Evolutionary conservation across 345 rosid species (phyloP).

Genomic region (Boechera stricta): DNA sequence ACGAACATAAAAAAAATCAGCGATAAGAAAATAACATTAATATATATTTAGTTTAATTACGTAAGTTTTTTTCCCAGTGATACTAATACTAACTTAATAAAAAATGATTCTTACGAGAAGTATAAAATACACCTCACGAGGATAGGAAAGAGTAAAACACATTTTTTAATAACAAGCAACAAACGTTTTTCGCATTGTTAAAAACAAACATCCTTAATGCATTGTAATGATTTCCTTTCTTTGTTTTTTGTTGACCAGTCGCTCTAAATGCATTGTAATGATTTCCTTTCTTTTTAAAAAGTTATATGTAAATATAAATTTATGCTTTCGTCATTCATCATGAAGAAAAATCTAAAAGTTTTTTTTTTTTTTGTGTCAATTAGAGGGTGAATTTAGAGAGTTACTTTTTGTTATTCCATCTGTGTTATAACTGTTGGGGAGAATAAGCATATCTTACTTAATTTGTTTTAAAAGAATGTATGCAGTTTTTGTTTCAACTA

Average conservation of each 20-base stretch:
- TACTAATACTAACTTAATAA: background rate
- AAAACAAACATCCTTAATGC: background rate
- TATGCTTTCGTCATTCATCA: background rate
- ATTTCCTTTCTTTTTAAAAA: background rate
- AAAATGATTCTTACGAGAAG: background rate
- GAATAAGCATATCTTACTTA: too few species aligned
- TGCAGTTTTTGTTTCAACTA: too few species aligned
- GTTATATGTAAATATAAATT: background rate
- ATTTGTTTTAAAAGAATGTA: too few species aligned
- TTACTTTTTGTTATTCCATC: background rate
- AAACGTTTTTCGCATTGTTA: background rate
- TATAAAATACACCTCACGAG: background rate
- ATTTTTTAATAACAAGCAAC: background rate
- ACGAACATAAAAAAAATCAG: background rate
- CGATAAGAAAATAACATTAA: background rate
- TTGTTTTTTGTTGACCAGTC: background rate
- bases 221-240: background rate
- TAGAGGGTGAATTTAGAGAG: background rate
- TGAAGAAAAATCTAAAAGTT: too few species aligned
- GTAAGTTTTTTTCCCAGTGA: too few species aligned
- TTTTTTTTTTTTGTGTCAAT: background rate
- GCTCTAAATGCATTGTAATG: background rate
- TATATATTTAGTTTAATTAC: too few species aligned
- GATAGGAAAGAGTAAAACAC: background rate
- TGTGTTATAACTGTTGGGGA: background rate